Evolutionary conservation across 2,329 filamentous ascomycete genomes (phyloP).

Genomic region (Arachnomyces sp.): DNA sequence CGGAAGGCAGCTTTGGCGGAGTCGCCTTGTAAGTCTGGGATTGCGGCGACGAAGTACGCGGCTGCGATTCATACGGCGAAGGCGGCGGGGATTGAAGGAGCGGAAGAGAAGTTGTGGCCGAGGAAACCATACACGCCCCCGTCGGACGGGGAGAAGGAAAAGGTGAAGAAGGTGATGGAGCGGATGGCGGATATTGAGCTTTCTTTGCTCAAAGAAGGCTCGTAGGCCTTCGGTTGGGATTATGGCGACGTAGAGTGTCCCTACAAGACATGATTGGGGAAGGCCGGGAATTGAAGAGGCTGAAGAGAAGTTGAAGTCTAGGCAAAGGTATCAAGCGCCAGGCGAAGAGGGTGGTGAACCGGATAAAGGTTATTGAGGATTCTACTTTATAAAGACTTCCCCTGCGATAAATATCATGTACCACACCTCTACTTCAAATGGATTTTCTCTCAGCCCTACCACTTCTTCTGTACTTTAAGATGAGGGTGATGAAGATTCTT

Average conservation of each 20-base stretch:
- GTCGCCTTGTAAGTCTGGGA: slow-evolving; percentile 57
- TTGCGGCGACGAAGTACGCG: slow-evolving; percentile 62
- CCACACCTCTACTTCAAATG: not conserved
- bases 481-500: not conserved
- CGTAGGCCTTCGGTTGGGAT: too few species aligned
- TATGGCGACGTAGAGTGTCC: too few species aligned
- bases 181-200: slow-evolving; percentile 36
- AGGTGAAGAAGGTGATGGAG: slow-evolving; percentile 34
- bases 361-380: too few species aligned
- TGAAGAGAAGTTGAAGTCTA: not conserved
- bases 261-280: too few species aligned
- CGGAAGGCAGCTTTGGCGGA: slow-evolving; percentile 58
- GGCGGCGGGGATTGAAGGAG: slow-evolving; percentile 52
- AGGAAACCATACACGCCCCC: slow-evolving; percentile 54
- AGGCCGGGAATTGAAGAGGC: slow-evolving; percentile 1
- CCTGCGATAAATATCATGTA: not conserved
- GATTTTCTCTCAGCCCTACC: not conserved
- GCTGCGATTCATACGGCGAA: slow-evolving; percentile 53
- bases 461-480: too few species aligned
- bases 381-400: too few species aligned
- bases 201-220: too few species aligned
- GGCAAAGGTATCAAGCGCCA: not conserved
- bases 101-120: slow-evolving; percentile 51
- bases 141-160: slow-evolving; percentile 37
- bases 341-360: not conserved